Percentiles rank a stretch among this genome's conserved stretches.
These are phyloP conservation scores for Cylindrodendrum hubeiense DNA, from an alignment of 2,329 filamentous ascomycete genomes.

Conservation along the genomic window DNA sequence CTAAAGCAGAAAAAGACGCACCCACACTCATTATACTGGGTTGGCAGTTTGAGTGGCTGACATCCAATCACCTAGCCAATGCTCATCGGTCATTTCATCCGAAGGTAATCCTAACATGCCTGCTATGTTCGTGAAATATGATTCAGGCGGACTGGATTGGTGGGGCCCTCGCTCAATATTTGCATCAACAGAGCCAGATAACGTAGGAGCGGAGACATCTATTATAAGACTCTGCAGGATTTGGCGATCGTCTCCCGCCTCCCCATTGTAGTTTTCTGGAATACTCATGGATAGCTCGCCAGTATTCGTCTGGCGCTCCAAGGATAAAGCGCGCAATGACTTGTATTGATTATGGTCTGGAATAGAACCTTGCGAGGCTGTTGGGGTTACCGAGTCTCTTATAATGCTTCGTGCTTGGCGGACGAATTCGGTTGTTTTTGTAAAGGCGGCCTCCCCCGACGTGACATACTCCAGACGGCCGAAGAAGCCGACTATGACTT, in stretches of 20 bases:
- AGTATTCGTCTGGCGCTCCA: background rate
- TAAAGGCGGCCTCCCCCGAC: slow-evolving; percentile 16
- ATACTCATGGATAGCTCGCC: background rate
- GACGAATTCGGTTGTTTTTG: slow-evolving; percentile 19
- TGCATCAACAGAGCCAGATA: background rate
- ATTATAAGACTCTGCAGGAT: background rate
- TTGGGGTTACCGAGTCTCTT: background rate
- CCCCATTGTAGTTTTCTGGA: background rate
- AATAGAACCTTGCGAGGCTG: background rate
- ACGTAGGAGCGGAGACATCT: too few relatives aligned
- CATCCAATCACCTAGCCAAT: background rate
- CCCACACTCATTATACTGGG: background rate
- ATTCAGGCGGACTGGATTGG: background rate
- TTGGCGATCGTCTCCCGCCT: background rate
- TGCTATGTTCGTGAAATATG: background rate
- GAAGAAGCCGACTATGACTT: slow-evolving; percentile 16
- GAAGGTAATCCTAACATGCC: background rate
- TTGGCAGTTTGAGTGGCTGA: background rate
- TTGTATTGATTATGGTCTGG: background rate
- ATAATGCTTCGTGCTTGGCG: slow-evolving; percentile 2
- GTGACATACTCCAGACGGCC: slow-evolving; percentile 21
- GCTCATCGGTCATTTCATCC: background rate
- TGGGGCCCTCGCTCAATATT: background rate
- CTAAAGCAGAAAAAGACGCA: too few relatives aligned
- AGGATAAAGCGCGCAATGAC: background rate